These are phyloP conservation scores for Pseudocercospora pini-densiflorae DNA, from an alignment of 2,329 filamentous ascomycete species.

Conservation along the genomic window DNA sequence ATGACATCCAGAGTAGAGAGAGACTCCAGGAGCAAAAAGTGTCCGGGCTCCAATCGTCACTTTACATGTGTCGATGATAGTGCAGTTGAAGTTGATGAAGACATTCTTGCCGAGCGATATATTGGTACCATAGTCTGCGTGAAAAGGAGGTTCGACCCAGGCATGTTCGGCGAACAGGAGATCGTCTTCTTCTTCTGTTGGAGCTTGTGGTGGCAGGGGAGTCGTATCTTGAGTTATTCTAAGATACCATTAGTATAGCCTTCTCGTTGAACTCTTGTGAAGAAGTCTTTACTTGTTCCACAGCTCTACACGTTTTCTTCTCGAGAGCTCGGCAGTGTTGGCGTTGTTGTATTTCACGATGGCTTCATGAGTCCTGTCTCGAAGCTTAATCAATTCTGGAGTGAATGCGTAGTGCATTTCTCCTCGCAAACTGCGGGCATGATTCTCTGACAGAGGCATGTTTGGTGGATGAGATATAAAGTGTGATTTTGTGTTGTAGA, in stretches of 20 bases:
- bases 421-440: constrained; percentile 38
- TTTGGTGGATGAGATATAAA: background rate
- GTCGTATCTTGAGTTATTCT: constrained; percentile 67
- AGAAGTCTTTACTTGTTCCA: constrained; percentile 63
- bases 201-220: constrained; percentile 64
- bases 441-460: constrained; percentile 39
- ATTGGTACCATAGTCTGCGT: constrained; percentile 79
- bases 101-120: constrained; percentile 71
- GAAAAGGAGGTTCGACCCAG: constrained; percentile 72
- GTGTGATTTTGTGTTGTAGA: background rate
- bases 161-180: constrained; percentile 66
- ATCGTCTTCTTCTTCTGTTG: constrained; percentile 67
- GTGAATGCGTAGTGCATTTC: constrained; percentile 76
- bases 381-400: constrained; percentile 67
- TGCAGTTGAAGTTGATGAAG: constrained; percentile 76
- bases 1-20: constrained; percentile 75
- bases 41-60: constrained; percentile 79
- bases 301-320: constrained; percentile 67
- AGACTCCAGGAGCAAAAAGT: constrained; percentile 77
- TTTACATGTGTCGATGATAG: constrained; percentile 75
- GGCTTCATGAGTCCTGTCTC: constrained; percentile 66
- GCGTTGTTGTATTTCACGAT: constrained; percentile 67
- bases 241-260: background rate
- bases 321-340: constrained; percentile 58
- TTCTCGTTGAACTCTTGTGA: too few relatives aligned